Evolutionary conservation across 495 filamentous ascomycete genomes (phyloP), one percentile per base, ranked within the genome.

Genomic region (Neurospora hispaniola): DNA sequence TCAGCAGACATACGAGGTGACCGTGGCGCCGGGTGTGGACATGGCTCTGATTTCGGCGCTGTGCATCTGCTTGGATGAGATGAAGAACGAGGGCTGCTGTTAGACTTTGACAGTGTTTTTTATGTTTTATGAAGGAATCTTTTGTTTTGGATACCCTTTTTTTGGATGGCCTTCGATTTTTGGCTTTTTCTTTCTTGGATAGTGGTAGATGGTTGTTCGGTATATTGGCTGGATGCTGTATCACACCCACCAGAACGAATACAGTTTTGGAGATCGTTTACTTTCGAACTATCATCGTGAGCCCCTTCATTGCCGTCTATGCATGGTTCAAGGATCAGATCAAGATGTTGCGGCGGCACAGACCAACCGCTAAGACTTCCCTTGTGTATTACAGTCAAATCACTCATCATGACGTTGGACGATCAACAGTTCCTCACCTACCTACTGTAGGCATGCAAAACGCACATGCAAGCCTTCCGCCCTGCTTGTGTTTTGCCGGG

Each of bases 61-160:
- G 78, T 89, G 86, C 74, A 88, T 90, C 66, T 86, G 85, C 70
- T 81, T 91, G 39, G 89, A 90, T 69, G 88, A 90, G 82, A 88
- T 86, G 83, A 86, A 87, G 70, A 86, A 89, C 66, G 87, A 79
- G 35, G 35, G 35, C 35, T 38, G 35, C 3, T 38, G 35, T 38
- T 38, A 38, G 3, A 38, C 4, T 38, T 5, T 3, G 35, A 38
- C 35, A 38, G 1, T 38, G 35, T 38, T 18, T 16, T 43, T 18
- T 18, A 5, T 43, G 42, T 8, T 43, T 44, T 44, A n/a, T n/a
- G 42, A 44, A n/a, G 42, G 16, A n/a, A 8, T 44, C n/a, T 6
- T 44, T n/a, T 44, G 16, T n/a, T 2, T 44, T 44, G 16, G 16
- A 44, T n/a, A n/a, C 42, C 42, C 42, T n/a, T 44, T 44, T 44